Evolutionary conservation across 306 rosid species (phyloP), one percentile per base, ranked within the genome.

Genomic region (Begonia peltatifolia): DNA sequence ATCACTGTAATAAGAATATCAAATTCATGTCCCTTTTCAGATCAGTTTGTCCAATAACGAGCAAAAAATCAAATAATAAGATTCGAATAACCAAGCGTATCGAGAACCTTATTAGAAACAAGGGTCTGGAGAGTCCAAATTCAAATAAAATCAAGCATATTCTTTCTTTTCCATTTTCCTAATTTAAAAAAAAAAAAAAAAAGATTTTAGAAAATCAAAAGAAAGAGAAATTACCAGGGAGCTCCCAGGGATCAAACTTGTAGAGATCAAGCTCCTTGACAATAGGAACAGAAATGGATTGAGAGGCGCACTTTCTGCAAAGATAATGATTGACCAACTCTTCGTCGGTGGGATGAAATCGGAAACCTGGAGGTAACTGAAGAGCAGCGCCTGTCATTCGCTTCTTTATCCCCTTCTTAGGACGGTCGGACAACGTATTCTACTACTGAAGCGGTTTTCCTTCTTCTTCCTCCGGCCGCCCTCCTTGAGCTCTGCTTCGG

Each of bases 271-370:
- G 76, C 52, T 90, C 99, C 47, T 63, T 80, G 80, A 90, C 81
- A 41, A 90, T 79, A 1, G 95, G 86, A 60, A 66, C 94, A 10
- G 84, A 53, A 20, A 90, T 65, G 0, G 90, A 60, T 2, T 76
- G 82, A 1, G 84, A 23, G n/a, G 94, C 78, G 51, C 94, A 86
- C 75, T 86, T 90, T 41, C 73, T 61, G 42, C 84, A 74, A 58
- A 90, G 42, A 69, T 90, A 90, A 46, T 86, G 86, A 53, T 56
- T 87, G 30, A 90, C 95, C 14, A 90, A 36, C 48, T 86, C 99
- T 42, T 86, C 99, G 14, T 90, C 99, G 2, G 99, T 86, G 2
- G 99, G 99, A 65, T 85, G 99, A 59, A 90, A 90, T 69, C 95
- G 79, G 77, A 90, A 90, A 1, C 99, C 95, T 0, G 95, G 92